Base-by-base conservation (phyloP, 495 filamentous ascomycete species). In the Penicilliopsis zonata region DNA sequence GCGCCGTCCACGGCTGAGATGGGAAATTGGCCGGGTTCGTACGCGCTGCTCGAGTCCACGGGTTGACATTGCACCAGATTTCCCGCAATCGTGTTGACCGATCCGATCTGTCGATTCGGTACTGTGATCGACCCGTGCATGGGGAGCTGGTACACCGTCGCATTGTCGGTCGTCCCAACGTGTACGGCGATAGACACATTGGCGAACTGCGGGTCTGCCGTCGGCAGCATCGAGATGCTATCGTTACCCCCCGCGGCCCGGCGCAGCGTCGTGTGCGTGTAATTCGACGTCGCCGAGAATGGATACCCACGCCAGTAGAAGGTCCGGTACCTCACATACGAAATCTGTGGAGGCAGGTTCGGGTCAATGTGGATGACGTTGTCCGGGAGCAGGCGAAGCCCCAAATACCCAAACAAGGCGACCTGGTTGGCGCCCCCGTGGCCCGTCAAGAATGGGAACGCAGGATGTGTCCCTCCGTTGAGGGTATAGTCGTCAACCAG, bases 251-350 rank as follows among this genome's bases (percentile, higher is more conserved):
- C n/a, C 3, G 33, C 26, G 3, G 57, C 56, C 6, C 76, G 70
- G 9, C 60, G 65, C 19, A 84, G 47, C 4, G 61, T 74, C 1
- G 79, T 84, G 38, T 81, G 74, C 0, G 76, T 78, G 30, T 61
- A 55, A 53, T 84, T 82, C 4, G 75, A 70, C 37, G 48, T 47
- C 2, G 76, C 76, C 7, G 63, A 61, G 35, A 84, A 65, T 9
- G 75, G 72, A 50, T 69, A 71, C 18, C 79, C 79, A 31, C 68
- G 74, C 65, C 70, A 84, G 59, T 79, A 79, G 55, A 84, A 74
- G 8, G 66, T 78, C 7, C 79, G 73, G 40, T 80, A 74, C 29
- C 56, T 63, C 22, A 84, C 46, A 24, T 72, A 44, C 3, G 67
- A 68, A 30, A 80, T 74, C 35, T 80, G 75, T 0, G 73, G 72